These are phyloP conservation scores for Naematelia encephala DNA, from an alignment of 768 basidiomycete species.

Conservation along the genomic window DNA sequence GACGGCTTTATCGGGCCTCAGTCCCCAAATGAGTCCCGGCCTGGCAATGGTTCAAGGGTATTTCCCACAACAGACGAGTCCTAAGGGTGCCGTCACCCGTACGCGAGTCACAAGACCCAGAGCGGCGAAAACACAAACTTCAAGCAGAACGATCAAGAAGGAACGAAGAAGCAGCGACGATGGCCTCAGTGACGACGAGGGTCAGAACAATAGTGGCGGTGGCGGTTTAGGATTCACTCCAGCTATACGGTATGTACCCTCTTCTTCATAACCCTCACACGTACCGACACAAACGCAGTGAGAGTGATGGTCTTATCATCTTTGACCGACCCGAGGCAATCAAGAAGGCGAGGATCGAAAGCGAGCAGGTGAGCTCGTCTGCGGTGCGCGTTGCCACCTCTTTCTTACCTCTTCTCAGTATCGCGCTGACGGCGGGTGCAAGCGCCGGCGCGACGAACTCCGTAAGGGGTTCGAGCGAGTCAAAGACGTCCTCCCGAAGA, in stretches of 20 bases:
- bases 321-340: conserved; percentile 11
- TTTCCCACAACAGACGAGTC: not conserved
- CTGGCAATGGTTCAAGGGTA: not conserved
- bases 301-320: not conserved
- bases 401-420: conserved; percentile 6
- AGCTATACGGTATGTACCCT: conserved; percentile 4
- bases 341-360: conserved; percentile 28
- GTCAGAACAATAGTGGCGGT: not conserved
- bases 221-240: not conserved
- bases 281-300: not conserved
- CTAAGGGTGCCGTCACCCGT: not conserved
- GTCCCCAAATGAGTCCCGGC: not conserved
- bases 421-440: conserved; percentile 38
- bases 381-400: conserved; percentile 20
- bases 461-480: conserved; percentile 85
- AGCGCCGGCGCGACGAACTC: conserved; percentile 86
- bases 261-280: not conserved
- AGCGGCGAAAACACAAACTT: not conserved
- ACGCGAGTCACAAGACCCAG: not conserved
- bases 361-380: conserved; percentile 40
- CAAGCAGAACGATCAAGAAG: not conserved
- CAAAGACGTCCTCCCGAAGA: conserved; percentile 82
- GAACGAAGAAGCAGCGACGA: conserved; percentile 4
- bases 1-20: not conserved
- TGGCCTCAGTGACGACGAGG: conserved; percentile 8